Evolutionary conservation across 2,329 filamentous ascomycete genomes (phyloP).

Genomic region (Neurospora sp.): DNA sequence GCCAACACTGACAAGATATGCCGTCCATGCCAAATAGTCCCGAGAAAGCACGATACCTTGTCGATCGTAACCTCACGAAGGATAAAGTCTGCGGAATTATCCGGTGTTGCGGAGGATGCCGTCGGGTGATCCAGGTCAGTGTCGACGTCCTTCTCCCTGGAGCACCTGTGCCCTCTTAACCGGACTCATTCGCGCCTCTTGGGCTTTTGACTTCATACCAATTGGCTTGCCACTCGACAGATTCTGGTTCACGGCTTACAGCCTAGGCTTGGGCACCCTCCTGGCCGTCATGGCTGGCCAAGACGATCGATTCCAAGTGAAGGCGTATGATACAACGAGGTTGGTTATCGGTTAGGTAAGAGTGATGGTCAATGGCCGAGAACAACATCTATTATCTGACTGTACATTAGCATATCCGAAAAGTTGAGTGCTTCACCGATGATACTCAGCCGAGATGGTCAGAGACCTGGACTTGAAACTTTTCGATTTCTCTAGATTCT

Average conservation of each 20-base stretch:
- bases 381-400: background rate
- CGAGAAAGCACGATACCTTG: background rate
- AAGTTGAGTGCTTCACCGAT: background rate
- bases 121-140: background rate
- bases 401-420: background rate
- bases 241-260: no score
- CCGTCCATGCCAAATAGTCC: background rate
- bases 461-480: background rate
- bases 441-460: background rate
- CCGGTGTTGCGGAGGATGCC: background rate
- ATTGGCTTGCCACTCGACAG: no score
- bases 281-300: no score
- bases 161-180: no score
- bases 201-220: no score
- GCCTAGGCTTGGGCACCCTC: no score
- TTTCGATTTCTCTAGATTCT: background rate
- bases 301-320: no score
- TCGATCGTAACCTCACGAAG: background rate
- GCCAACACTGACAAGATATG: background rate
- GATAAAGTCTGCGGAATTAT: background rate
- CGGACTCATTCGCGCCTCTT: no score
- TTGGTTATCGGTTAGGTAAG: no score
- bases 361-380: no score
- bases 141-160: background rate
- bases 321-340: no score